Conservation (phyloP, 768 basidiomycete species). For the Suillus hirtellus region DNA sequence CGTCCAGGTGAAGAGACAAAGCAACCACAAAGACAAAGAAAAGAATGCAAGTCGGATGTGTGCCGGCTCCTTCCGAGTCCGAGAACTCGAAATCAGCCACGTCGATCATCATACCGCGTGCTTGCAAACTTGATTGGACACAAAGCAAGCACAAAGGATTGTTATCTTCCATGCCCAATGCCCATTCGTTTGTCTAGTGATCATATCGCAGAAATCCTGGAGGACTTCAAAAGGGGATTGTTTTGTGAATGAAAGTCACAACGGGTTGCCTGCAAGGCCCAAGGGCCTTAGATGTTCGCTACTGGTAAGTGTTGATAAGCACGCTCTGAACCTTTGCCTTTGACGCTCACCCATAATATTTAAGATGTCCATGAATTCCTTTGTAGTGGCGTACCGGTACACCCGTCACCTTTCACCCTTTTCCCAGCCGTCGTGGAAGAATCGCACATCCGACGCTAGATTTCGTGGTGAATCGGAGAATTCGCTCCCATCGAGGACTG, state of each 20-base stretch:
- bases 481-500: neutral
- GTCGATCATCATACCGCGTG: neutral
- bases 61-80: neutral
- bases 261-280: neutral
- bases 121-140: neutral
- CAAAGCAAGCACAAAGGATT: neutral
- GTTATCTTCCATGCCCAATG: neutral
- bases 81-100: neutral
- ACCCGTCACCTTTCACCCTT: conserved; percentile 18
- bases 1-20: neutral
- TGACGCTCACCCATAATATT: neutral
- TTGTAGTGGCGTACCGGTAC: conserved; percentile 32
- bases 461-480: neutral
- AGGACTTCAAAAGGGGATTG: neutral
- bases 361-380: conserved; percentile 22
- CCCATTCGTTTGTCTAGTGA: neutral
- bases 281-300: neutral
- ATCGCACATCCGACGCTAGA: neutral
- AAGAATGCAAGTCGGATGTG: too few species aligned
- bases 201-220: neutral
- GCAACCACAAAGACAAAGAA: neutral
- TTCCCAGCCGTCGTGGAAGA: neutral
- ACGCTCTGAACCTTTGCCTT: neutral
- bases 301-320: neutral
- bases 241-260: too few species aligned